Conservation (phyloP, 2,329 filamentous ascomycete species). For the Aspergillus sojae region DNA sequence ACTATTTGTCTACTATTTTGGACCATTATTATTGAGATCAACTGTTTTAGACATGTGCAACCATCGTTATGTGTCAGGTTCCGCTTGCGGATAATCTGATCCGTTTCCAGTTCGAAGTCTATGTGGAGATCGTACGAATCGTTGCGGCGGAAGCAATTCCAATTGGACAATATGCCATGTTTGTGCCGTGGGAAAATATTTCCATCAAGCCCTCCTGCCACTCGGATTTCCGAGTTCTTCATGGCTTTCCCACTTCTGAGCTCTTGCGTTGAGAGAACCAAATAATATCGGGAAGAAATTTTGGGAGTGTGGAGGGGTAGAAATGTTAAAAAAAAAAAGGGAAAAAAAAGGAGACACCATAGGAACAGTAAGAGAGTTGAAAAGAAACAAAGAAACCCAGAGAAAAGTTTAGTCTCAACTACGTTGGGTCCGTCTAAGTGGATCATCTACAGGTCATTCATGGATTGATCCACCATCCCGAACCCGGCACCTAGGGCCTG, state of each 20-base stretch:
- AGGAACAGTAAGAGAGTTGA: too few relatives aligned
- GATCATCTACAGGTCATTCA: slow-evolving; percentile 1
- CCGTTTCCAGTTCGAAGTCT: neutral
- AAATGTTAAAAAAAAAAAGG: neutral
- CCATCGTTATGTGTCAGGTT: neutral
- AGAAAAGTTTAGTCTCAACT: neutral
- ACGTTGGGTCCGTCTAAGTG: neutral
- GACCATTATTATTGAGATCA: neutral
- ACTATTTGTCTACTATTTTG: neutral
- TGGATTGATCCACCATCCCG: neutral
- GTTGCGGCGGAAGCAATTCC: neutral
- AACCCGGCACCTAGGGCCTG: slow-evolving; percentile 1
- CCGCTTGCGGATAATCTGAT: neutral
- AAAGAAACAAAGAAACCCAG: neutral
- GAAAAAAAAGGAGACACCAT: neutral
- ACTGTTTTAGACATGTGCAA: neutral
- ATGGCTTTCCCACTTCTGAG: neutral
- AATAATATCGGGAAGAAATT: neutral
- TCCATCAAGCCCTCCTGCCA: neutral
- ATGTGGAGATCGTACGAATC: slow-evolving; percentile 1
- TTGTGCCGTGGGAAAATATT: slow-evolving; percentile 1
- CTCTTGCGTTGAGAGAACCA: neutral
- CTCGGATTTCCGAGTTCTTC: neutral
- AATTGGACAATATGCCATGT: neutral
- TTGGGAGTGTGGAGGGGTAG: too few relatives aligned